Conservation (phyloP, 73 alveolate genomes). For the Paramecium sonneborni region DNA sequence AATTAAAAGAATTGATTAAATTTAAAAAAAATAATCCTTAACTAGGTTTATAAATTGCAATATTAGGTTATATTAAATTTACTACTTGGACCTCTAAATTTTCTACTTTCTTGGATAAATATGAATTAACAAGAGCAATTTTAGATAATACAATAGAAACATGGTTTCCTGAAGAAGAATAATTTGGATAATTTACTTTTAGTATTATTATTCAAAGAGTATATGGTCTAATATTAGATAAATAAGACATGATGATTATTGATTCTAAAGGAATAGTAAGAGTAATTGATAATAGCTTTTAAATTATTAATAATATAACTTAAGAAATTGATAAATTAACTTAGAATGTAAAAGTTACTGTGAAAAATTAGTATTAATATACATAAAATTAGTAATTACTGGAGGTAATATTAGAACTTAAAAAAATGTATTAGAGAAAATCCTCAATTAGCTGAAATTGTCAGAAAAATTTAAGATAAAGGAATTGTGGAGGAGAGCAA, state of each 20-base stretch:
- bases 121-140: neutral
- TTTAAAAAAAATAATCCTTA: neutral
- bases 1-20: neutral
- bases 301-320: neutral
- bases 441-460: conserved; percentile 1
- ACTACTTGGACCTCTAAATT: conserved; percentile 16
- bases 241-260: neutral
- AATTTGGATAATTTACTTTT: neutral
- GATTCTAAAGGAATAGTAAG: conserved; percentile 10
- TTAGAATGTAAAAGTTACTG: neutral
- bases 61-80: neutral
- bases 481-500: neutral
- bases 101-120: neutral
- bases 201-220: neutral
- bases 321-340: neutral
- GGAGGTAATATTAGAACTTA: neutral
- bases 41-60: neutral
- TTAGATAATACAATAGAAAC: neutral
- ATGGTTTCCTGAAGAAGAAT: conserved; percentile 42
- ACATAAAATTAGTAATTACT: neutral
- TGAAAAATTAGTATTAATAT: neutral
- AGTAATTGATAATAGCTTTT: neutral
- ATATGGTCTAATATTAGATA: conserved; percentile 8
- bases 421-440: neutral
- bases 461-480: neutral